phyloP scores from a whole-genome alignment of 805 yeast species.

The Candida odintsovae region DNA sequence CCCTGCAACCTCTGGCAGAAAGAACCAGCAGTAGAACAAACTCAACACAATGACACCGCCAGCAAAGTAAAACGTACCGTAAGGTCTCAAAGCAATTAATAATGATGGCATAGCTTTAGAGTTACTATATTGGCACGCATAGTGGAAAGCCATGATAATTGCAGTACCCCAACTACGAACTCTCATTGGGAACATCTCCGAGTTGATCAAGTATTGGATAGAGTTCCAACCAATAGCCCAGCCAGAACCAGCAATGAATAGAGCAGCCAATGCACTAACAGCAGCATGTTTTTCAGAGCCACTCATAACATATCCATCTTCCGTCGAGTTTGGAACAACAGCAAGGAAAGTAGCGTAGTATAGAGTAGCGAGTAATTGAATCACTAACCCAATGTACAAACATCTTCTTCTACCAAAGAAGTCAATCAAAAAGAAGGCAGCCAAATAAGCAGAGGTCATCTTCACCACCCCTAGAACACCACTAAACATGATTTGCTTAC shows the following conservation, averaged over 20 bases:
- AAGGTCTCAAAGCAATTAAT: conserved; percentile 39
- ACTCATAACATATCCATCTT: conserved; percentile 25
- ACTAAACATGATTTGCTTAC: conserved; percentile 38
- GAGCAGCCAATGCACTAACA: conserved; percentile 43
- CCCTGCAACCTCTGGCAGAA: conserved; percentile 34
- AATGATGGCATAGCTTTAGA: conserved; percentile 49
- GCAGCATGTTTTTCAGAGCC: conserved; percentile 33
- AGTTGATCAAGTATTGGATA: conserved; percentile 47
- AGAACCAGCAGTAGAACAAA: conserved; percentile 32
- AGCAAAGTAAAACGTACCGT: conserved; percentile 50
- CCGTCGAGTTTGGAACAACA: conserved; percentile 39
- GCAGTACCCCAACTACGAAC: conserved; percentile 45
- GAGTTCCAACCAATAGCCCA: conserved; percentile 59
- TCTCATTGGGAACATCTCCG: conserved; percentile 50
- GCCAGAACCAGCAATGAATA: conserved; percentile 46
- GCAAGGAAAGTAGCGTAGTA: conserved; percentile 42
- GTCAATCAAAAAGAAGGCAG: conserved; percentile 51
- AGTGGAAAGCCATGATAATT: conserved; percentile 49
- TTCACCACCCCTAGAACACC: conserved; percentile 51
- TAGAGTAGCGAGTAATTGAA: conserved; percentile 38
- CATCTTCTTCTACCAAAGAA: conserved; percentile 47
- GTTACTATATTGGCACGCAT: conserved; percentile 51
- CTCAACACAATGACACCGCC: conserved; percentile 36
- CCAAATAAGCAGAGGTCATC: conserved; percentile 39
- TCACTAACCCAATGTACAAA: conserved; percentile 40